Evolutionary conservation across 2,329 filamentous ascomycete genomes (phyloP).

Genomic region (Xylariaceae sp.): DNA sequence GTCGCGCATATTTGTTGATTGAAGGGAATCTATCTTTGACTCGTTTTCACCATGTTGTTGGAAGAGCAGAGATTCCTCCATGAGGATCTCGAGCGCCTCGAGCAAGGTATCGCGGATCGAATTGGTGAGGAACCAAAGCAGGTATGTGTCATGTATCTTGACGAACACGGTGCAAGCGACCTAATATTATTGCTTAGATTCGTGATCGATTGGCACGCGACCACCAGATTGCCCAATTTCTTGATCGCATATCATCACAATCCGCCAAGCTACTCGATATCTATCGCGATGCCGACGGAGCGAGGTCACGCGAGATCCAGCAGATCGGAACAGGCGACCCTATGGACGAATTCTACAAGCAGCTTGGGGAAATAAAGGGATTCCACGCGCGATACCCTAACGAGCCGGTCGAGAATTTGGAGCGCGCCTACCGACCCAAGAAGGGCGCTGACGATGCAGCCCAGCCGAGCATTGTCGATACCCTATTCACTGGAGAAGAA

Average conservation of each 20-base stretch:
- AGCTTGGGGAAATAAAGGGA: slow-evolving; percentile 72
- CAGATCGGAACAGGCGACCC: slow-evolving; percentile 78
- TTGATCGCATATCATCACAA: slow-evolving; percentile 82
- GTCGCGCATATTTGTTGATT: neutral
- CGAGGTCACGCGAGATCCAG: slow-evolving; percentile 73
- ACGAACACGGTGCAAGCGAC: slow-evolving; percentile 13
- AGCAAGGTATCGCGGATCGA: slow-evolving; percentile 88
- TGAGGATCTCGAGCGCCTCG: slow-evolving; percentile 92
- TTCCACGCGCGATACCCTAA: slow-evolving; percentile 91
- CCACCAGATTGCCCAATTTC: slow-evolving; percentile 82
- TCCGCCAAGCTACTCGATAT: slow-evolving; percentile 74
- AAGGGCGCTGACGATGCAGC: slow-evolving; percentile 57
- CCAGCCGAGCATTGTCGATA: slow-evolving; percentile 67
- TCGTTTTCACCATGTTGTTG: slow-evolving; percentile 59
- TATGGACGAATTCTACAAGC: slow-evolving; percentile 86
- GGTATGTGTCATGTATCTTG: slow-evolving; percentile 46
- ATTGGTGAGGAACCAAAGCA: slow-evolving; percentile 83
- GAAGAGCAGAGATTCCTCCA: slow-evolving; percentile 93
- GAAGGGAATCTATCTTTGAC: neutral
- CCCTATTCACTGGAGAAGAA: slow-evolving; percentile 94
- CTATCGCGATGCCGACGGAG: slow-evolving; percentile 72
- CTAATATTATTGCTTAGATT: slow-evolving; percentile 50
- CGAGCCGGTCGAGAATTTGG: slow-evolving; percentile 90
- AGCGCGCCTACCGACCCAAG: slow-evolving; percentile 77
- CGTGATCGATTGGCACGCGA: slow-evolving; percentile 85